Base-by-base conservation (phyloP, 371 early-diverging fungal species). In the Zopfochytrium polystomum region DNA sequence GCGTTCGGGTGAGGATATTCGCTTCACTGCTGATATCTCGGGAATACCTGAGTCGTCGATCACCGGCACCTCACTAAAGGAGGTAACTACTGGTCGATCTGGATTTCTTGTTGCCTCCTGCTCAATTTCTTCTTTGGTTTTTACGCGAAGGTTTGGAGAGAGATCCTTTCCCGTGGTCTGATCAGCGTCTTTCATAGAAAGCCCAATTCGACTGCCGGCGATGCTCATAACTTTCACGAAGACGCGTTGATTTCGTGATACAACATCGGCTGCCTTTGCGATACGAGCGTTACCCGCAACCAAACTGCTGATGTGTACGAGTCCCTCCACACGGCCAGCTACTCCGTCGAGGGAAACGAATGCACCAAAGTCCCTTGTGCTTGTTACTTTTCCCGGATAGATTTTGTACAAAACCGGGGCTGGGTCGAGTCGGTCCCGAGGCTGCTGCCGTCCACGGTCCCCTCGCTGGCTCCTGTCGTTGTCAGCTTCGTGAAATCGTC, bases 121-220 rank as follows among this genome's bases (percentile, higher is more conserved):
- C 6, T 75, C 86, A 49, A 87, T 61, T 59, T 91, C 92, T 54
- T 80, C 80, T 60, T 69, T 62, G 1, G 82, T 75, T 57, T 75
- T 71, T 31, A 84, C 67, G 15, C 73, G 66, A 23, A 79, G 61
- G 46, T 76, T 57, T 1, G 79, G 79, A 3, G 71, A 75, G 44
- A 96, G 72, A 68, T 95, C 95, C 56, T 85, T 74, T 11, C 96
- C 96, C 3, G 95, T 93, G 2, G 57, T 69, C 71, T 96, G 97
- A 70, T 95, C 94, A 22, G 93, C 94, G 69, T 96, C 95, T 67
- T 88, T 93, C 90, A 95, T 92, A 1, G 92, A 92, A 32, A 95
- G 78, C 2, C 91, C 83, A 3, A 95, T 73, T 26, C 91, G 80
- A 33, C 70, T 82, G 18, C 91, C 93, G 3, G 85, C 84, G 0